Evolutionary conservation across 2,329 filamentous ascomycete genomes (phyloP), one percentile per base, ranked within the genome.

Genomic region (Phyllosticta paracitricarpa): DNA sequence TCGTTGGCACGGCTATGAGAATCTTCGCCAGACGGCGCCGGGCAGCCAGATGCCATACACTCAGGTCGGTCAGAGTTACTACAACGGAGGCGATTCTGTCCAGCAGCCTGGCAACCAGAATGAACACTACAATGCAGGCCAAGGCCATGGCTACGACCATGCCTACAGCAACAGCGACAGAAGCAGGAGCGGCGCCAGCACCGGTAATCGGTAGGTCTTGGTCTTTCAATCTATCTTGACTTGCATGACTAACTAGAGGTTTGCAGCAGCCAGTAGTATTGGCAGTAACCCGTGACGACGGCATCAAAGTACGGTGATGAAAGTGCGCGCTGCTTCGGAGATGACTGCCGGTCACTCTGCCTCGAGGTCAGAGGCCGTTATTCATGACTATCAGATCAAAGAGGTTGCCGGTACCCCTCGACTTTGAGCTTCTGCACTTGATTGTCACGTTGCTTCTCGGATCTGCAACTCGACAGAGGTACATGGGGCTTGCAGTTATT

Each of bases 61-160:
- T 10, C 52, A 60, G 6, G 53, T 60, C 28, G 25, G 58, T n/a
- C 52, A 54, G 4, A 53, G 53, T 19, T 60, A 60, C 58, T 60
- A 60, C 58, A 60, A 60, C 12, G 25, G 53, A 12, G 7, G 22
- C n/a, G 58, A 59, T 4, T 14, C 51, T 55, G 30, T 30, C 19
- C 57, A 59, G 28, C 51, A 59, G 22, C 57, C 25, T 22, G 51
- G 28, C 52, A 55, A 48, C 25, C 58, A 60, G 35, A 53, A 56
- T 7, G 26, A 53, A 14, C 56, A 60, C 25, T 51, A 60, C 19
- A n/a, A 26, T 24, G 51, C 24, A 8, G 24, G 35, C n/a, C 22
- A 51, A 2, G 35, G 10, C 35, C 10, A 40, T 9, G 35, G 35
- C 35, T 30, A 30, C n/a, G 35, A 25, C n/a, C 24, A 30, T 4